phyloP scores from a whole-genome alignment of 768 basidiomycete genomes.

The Holtermanniella nyarrowii region DNA sequence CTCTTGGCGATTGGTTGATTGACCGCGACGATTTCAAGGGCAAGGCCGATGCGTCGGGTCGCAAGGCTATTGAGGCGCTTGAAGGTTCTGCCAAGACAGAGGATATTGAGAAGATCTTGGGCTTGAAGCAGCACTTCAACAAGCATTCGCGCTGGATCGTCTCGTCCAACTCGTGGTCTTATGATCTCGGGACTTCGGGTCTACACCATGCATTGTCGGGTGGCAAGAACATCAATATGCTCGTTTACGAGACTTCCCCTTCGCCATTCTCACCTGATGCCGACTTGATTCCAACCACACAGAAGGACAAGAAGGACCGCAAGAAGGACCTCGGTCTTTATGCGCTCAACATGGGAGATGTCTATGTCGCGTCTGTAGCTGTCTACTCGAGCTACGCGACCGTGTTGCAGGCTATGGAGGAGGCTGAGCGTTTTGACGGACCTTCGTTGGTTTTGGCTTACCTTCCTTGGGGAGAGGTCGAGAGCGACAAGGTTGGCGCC shows the following conservation, averaged over 20 bases:
- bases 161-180: conserved; percentile 95
- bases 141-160: conserved; percentile 86
- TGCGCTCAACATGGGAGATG: conserved; percentile 96
- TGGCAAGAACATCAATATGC: conserved; percentile 81
- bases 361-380: conserved; percentile 89
- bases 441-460: conserved; percentile 90
- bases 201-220: conserved; percentile 90
- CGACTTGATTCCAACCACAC: conserved; percentile 45
- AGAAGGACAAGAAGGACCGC: conserved; percentile 48
- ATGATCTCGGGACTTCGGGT: conserved; percentile 90
- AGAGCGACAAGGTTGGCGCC: conserved; percentile 52
- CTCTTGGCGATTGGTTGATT: conserved; percentile 67
- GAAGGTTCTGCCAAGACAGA: conserved; percentile 41
- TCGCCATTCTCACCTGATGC: conserved; percentile 65
- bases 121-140: conserved; percentile 54
- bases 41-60: conserved; percentile 49
- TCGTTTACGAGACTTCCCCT: conserved; percentile 84
- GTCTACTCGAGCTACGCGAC: conserved; percentile 93
- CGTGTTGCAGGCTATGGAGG: conserved; percentile 77
- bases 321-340: conserved; percentile 97
- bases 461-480: conserved; percentile 68
- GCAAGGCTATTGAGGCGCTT: conserved; percentile 51
- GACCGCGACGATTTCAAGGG: conserved; percentile 53
- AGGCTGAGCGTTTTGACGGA: conserved; percentile 81
- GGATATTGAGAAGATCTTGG: conserved; percentile 50